A percentile compares a stretch with the other conserved stretches of the same genome.
These are phyloP conservation scores for Coemansia sp. DNA, from an alignment of 192 early-diverging fungal genomes.

Conservation along the genomic window DNA sequence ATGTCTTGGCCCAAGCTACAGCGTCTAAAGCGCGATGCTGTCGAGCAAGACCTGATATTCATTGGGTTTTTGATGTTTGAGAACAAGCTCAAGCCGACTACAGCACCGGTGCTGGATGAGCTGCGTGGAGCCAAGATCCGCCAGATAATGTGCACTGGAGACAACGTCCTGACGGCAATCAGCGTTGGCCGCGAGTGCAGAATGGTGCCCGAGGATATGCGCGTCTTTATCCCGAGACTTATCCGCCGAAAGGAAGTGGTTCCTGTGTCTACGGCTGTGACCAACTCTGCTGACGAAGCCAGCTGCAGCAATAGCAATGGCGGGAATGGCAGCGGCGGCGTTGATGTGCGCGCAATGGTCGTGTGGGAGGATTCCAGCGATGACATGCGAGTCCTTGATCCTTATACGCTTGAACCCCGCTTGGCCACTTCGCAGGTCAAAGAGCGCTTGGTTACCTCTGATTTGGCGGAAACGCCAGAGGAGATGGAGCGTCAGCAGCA, in stretches of 20 bases:
- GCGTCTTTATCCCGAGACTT: conserved; percentile 82
- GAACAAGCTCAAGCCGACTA: conserved; percentile 95
- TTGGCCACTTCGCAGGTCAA: conserved; percentile 29
- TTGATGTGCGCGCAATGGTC: conserved; percentile 48
- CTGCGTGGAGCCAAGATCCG: conserved; percentile 83
- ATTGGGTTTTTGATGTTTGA: conserved; percentile 98
- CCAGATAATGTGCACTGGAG: conserved; percentile 98
- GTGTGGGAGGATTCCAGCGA: conserved; percentile 64
- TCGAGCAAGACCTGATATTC: conserved; percentile 85
- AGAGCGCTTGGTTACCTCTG: conserved; percentile 39
- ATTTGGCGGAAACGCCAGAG: conserved; percentile 32
- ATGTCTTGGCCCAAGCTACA: conserved; percentile 74
- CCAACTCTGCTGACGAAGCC: neutral
- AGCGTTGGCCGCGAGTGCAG: conserved; percentile 94
- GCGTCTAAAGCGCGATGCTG: conserved; percentile 71
- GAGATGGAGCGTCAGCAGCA: conserved; percentile 54
- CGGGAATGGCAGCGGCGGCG: neutral
- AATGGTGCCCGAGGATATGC: conserved; percentile 72
- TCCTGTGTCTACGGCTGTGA: neutral
- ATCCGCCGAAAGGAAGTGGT: conserved; percentile 36
- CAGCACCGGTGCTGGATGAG: conserved; percentile 72
- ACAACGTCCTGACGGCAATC: conserved; percentile 95
- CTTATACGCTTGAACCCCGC: conserved; percentile 58
- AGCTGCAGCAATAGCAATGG: neutral
- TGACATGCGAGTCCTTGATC: conserved; percentile 55